Base-by-base conservation (phyloP, 2,329 filamentous ascomycete genomes). In the Cladophialophora immunda region DNA sequence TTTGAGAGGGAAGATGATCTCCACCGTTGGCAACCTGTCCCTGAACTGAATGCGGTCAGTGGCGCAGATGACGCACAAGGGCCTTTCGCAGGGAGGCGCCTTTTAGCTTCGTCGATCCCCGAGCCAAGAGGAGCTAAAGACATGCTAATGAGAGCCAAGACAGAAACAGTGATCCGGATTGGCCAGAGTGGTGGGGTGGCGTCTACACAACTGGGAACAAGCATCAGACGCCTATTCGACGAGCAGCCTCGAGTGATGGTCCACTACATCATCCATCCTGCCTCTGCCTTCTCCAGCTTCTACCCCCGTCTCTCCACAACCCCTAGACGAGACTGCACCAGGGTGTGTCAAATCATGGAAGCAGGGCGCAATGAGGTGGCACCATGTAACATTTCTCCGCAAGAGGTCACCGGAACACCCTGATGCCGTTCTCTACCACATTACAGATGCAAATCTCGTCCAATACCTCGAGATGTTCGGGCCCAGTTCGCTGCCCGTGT, bases 381-480 rank as follows among this genome's bases (percentile, higher is more conserved):
- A 19, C 58, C 47, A 61, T 61, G 58, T 61, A 61, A 61, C 58
- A 53, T 38, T 61, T 61, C 58, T 61, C 58, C 58, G 58, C 58
- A 53, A 17, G 8, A 25, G 58, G 58, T 54, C 58, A 61, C 47
- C 50, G 22, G 58, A 54, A 54, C 32, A 53, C 22, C 47, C 41
- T 60, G 58, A 60, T 29, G 47, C 58, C 58, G 15, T 3, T 25
- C 50, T 29, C 47, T 19, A 13, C 9, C 32, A 29, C 19, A 27
- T 6, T 32, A 47, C 58, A 53, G n/a, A 22, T 19, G 50, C 34
- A 45, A 25, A 19, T 32, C 52, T 45, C 1, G 52, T 34, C 60
- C 50, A 47, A 56, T 45, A 13, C 60, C 9, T 47, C 50, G 52
- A 53, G 4, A 29, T 57, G 52, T 25, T 29, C 53, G 8, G 27